Conservation (phyloP, 2,329 filamentous ascomycete genomes). For the Scedosporium aurantiacum region DNA sequence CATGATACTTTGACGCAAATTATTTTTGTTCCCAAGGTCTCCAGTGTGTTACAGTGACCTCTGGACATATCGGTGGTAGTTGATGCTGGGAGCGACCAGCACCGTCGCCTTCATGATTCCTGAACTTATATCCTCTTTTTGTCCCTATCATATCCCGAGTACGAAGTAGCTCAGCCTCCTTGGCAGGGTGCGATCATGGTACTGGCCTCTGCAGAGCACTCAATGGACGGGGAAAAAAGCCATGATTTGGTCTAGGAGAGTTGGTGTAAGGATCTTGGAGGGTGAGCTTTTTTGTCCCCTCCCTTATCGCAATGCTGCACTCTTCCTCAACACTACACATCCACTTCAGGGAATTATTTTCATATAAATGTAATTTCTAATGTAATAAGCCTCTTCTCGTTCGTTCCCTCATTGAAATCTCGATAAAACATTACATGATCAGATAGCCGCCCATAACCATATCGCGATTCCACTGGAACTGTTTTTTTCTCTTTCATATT, state of each 20-base stretch:
- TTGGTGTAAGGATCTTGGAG: background rate
- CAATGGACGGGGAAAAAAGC: background rate
- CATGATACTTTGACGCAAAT: slow-evolving; percentile 2
- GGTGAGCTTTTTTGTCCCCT: no score
- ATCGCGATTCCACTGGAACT: background rate
- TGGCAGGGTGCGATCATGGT: background rate
- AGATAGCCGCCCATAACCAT: background rate
- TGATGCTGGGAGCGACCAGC: no score
- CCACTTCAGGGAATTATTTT: no score
- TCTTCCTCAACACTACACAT: no score
- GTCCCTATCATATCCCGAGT: no score
- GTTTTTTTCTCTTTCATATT: background rate
- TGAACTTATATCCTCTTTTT: no score
- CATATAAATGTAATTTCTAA: no score
- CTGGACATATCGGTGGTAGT: no score
- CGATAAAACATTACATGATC: background rate
- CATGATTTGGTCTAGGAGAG: background rate
- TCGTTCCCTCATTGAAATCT: background rate
- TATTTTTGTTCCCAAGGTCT: no score
- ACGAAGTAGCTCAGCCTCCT: background rate
- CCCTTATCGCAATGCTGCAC: no score
- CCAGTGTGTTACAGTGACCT: no score
- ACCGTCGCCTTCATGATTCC: no score
- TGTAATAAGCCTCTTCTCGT: background rate
- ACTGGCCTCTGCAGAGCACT: background rate